Evolutionary conservation across 306 rosid genomes (phyloP).

Genomic region (Sechiopsis laciniata): DNA sequence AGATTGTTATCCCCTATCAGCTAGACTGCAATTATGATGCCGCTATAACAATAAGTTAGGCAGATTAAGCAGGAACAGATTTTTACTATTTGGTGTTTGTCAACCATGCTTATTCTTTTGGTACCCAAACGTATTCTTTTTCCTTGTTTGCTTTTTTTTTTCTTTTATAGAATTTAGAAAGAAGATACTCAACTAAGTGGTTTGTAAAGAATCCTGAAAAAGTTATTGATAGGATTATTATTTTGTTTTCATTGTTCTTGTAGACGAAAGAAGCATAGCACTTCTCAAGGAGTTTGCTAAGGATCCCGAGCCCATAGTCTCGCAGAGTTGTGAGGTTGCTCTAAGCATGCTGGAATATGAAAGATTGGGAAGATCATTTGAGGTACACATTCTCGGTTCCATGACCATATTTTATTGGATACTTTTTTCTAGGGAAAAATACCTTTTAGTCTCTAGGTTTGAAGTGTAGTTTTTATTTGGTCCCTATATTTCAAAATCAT

Average conservation of each 20-base stretch:
- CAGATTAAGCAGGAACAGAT: too few species aligned
- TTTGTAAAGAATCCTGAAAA: background rate
- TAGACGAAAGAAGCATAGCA: conserved; percentile 70
- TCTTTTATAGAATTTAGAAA: background rate
- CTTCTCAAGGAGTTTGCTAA: conserved; percentile 71
- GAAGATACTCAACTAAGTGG: background rate
- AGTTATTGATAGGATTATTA: background rate
- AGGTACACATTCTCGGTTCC: conserved; percentile 40
- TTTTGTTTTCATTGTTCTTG: background rate
- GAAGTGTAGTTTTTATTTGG: background rate
- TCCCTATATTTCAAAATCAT: too few species aligned
- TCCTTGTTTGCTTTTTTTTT: background rate
- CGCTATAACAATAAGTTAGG: too few species aligned
- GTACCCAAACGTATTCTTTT: background rate
- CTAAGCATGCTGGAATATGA: conserved; percentile 88
- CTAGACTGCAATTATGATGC: too few species aligned
- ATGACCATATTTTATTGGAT: background rate
- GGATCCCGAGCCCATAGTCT: conserved; percentile 91
- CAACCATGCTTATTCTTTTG: background rate
- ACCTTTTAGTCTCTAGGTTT: too few species aligned
- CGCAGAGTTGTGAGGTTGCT: conserved; percentile 95
- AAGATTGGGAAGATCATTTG: conserved; percentile 79
- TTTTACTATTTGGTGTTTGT: too few species aligned
- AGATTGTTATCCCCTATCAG: too few species aligned
- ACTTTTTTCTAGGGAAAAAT: background rate